Base-by-base conservation (phyloP, 2,329 filamentous ascomycete species). In the Fusarium albosuccineum region DNA sequence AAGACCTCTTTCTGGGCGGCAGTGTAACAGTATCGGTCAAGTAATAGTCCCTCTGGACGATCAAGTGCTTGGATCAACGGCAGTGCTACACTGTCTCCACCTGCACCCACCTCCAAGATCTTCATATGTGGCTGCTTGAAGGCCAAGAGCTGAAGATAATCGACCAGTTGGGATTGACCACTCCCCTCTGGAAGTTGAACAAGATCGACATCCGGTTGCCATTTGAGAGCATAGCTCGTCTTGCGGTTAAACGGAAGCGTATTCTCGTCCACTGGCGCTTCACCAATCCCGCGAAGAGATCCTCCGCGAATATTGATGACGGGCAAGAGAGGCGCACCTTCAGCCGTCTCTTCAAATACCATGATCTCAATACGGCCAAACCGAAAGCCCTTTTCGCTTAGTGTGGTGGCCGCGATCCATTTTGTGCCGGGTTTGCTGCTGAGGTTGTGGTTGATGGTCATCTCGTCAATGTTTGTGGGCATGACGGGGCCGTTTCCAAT, bases 61-160 rank as follows among this genome's bases (percentile, higher is more conserved):
- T 64, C 62, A 40, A 62, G 48, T 6, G 49, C 39, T 52, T 62
- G 53, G 17, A 64, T 50, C 26, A 62, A 48, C 3, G 53, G 17
- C 14, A 58, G 4, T 29, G 53, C 57, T 5, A 52, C 14, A 14
- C 11, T 11, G 13, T 29, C 48, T 7, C 33, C 36, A 39, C 57
- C 57, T 1, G 39, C 22, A 36, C 58, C 58, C 5, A 64, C 29
- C 34, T 58, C 58, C 17, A 64, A 17, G 36, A 64, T 58, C 39
- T 55, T 62, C 57, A 64, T 62, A 7, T 62, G 42, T n/a, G 62
- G 62, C 29, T 58, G 49, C 44, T 64, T 64, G 17, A 62, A 62
- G n/a, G 48, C 61, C 7, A 64, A 11, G 13, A 61, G 52, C 10
- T 64, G 30, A 48, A 64, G 17, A 44, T 56, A 64, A 0, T 64